Evolutionary conservation across 1,284 basidiomycete species (phyloP).

Genomic region (Cryptococcus sp.): DNA sequence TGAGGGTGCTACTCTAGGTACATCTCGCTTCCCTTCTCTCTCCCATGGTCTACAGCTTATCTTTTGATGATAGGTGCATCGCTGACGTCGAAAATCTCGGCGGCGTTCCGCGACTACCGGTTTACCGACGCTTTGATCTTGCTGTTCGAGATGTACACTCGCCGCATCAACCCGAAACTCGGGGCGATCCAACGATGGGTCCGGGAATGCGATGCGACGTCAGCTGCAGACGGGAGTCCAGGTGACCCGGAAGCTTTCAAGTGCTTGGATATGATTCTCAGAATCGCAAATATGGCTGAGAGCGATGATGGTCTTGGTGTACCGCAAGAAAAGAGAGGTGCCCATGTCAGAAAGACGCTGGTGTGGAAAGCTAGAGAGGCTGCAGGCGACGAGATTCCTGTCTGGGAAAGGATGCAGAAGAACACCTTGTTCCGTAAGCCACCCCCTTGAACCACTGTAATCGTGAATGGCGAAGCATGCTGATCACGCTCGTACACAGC

Average conservation of each 20-base stretch:
- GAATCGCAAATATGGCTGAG: constrained; percentile 50
- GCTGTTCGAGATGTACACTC: constrained; percentile 60
- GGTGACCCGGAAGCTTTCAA: constrained; percentile 52
- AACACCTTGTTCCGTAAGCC: constrained; percentile 36
- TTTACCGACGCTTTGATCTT: constrained; percentile 58
- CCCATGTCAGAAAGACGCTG: constrained; percentile 21
- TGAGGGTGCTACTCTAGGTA: constrained; percentile 45
- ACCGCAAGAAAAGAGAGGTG: constrained; percentile 1
- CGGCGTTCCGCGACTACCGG: constrained; percentile 55
- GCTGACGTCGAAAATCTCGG: constrained; percentile 57
- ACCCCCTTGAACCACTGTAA: neutral
- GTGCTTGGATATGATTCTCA: constrained; percentile 59
- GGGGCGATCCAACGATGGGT: constrained; percentile 63
- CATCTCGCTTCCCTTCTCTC: constrained; percentile 9
- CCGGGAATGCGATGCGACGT: constrained; percentile 60
- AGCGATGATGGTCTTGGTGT: constrained; percentile 1
- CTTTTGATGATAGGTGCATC: constrained; percentile 40
- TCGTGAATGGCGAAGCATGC: constrained; percentile 2
- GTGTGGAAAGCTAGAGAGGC: constrained; percentile 42
- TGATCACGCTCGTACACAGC: constrained; percentile 1
- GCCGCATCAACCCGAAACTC: constrained; percentile 58
- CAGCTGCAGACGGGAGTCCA: constrained; percentile 43
- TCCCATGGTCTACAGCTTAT: neutral
- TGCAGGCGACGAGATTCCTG: constrained; percentile 35
- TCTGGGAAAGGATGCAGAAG: constrained; percentile 46